Conservation (phyloP, 2,329 filamentous ascomycete species). For the Aspergillus sp. region DNA sequence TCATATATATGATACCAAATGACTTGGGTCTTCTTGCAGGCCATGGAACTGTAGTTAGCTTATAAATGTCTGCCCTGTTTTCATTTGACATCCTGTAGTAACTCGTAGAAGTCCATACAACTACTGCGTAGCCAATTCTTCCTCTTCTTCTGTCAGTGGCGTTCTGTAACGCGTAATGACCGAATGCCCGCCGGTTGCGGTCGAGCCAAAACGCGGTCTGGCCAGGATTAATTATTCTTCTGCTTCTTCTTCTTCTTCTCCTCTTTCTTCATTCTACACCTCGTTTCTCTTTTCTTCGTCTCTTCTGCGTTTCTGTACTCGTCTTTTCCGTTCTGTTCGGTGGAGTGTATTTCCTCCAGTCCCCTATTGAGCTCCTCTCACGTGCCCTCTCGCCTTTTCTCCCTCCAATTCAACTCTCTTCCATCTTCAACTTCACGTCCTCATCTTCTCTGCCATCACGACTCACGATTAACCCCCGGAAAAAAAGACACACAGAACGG, state of each 20-base stretch:
- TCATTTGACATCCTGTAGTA: neutral
- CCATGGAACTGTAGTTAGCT: constrained; percentile 8
- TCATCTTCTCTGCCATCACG: too few relatives aligned
- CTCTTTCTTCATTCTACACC: constrained; percentile 3
- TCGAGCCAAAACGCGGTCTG: constrained; percentile 1
- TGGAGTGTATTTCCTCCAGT: neutral
- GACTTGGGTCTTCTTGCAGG: constrained; percentile 13
- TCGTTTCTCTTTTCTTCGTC: neutral
- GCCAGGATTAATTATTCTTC: neutral
- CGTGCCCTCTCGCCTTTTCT: neutral
- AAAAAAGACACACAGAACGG: too few relatives aligned
- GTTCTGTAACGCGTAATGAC: neutral
- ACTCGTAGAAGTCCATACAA: neutral
- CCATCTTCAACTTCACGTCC: neutral
- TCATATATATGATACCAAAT: constrained; percentile 19
- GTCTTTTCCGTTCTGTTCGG: neutral
- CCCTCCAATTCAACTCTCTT: neutral
- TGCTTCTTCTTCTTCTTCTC: constrained; percentile 3
- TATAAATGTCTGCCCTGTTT: neutral
- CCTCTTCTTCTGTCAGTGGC: neutral
- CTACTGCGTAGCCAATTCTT: too few relatives aligned
- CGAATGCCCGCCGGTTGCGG: neutral
- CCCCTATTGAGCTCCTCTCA: neutral
- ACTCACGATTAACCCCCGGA: too few relatives aligned
- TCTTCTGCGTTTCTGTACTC: constrained; percentile 1